Percentiles rank a stretch among this genome's conserved stretches.
phyloP scores from a whole-genome alignment of 768 basidiomycete genomes.

The Pleurotus ostreatus region DNA sequence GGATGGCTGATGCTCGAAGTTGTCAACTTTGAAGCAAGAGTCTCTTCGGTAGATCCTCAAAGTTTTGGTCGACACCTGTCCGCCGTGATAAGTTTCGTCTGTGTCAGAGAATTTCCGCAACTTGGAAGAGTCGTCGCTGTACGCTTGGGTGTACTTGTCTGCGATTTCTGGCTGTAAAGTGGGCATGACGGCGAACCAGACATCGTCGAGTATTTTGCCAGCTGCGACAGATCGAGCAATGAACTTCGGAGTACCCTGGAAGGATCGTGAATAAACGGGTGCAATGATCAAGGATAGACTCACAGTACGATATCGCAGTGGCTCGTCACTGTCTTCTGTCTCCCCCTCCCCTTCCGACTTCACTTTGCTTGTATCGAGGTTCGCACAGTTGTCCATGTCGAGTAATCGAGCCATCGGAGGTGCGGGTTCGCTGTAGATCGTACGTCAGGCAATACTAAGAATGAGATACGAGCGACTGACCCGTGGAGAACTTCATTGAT shows the following conservation, averaged over 20 bases:
- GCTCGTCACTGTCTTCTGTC: neutral
- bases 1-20: too few species aligned
- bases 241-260: slow-evolving; percentile 1
- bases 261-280: neutral
- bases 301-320: neutral
- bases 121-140: too few species aligned
- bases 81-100: too few species aligned
- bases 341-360: neutral
- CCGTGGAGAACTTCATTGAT: neutral
- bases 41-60: too few species aligned
- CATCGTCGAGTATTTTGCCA: neutral
- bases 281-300: neutral
- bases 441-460: neutral
- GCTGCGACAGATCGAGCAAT: slow-evolving; percentile 8
- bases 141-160: too few species aligned
- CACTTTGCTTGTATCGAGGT: too few species aligned
- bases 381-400: neutral
- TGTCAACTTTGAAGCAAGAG: too few species aligned
- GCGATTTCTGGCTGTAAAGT: too few species aligned
- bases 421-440: neutral
- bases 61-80: too few species aligned
- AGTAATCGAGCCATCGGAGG: neutral
- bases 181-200: too few species aligned
- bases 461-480: neutral
- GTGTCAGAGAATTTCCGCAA: too few species aligned